These are phyloP conservation scores for Xylaria polymorpha DNA, from an alignment of 2,329 filamentous ascomycete genomes.

Conservation along the genomic window DNA sequence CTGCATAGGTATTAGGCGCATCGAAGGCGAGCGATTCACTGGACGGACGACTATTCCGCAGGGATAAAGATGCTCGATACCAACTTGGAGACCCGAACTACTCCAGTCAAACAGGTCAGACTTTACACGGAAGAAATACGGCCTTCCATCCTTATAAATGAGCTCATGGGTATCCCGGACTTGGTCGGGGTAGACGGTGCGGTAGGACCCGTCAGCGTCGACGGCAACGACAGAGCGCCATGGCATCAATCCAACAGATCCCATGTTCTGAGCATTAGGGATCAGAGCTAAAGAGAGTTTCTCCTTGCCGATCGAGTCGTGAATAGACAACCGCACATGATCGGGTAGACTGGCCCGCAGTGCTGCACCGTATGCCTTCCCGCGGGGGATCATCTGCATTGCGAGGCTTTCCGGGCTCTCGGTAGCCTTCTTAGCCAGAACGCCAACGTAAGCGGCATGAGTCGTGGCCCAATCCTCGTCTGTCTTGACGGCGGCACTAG, in stretches of 20 bases:
- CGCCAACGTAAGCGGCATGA: conserved; percentile 8
- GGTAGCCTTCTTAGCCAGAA: conserved; percentile 8
- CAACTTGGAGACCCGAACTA: conserved; percentile 11
- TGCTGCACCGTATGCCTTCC: conserved; percentile 24
- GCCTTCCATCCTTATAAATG: conserved; percentile 17
- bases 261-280: conserved; percentile 8
- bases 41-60: conserved; percentile 23
- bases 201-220: conserved; percentile 26
- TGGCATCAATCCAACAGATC: conserved; percentile 26
- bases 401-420: conserved; percentile 18
- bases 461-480: conserved; percentile 24
- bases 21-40: conserved; percentile 14
- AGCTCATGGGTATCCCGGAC: conserved; percentile 25
- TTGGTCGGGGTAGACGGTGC: conserved; percentile 22
- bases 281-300: conserved; percentile 26
- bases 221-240: conserved; percentile 28
- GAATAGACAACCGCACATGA: conserved; percentile 23
- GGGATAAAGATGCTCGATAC: conserved; percentile 25
- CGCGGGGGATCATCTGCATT: conserved; percentile 20
- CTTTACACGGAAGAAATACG: conserved; percentile 25
- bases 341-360: conserved; percentile 10
- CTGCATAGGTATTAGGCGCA: conserved; percentile 25
- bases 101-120: conserved; percentile 27
- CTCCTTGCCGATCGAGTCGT: conserved; percentile 16
- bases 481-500: not conserved